phyloP scores from a whole-genome alignment of 495 filamentous ascomycete species.

The Sordaria brevicollis region DNA sequence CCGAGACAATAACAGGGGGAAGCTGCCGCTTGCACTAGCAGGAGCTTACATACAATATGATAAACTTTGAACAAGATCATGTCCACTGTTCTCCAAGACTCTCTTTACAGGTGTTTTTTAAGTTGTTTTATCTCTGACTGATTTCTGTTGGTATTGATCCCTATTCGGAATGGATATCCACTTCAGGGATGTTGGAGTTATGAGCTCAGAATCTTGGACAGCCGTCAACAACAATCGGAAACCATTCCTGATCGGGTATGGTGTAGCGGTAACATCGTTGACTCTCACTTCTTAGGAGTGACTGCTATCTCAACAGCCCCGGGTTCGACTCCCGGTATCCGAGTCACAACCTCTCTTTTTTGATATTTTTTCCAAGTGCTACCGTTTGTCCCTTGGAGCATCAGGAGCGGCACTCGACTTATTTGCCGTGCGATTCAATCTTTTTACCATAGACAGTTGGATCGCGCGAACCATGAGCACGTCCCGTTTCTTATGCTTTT shows the following conservation, averaged over 20 bases:
- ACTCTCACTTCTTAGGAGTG: background rate
- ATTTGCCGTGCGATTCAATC: background rate
- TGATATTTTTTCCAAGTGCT: background rate
- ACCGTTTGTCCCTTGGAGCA: background rate
- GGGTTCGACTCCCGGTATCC: background rate
- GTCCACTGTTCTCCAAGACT: background rate
- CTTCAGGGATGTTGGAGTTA: no score
- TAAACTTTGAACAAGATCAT: background rate
- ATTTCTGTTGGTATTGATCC: no score
- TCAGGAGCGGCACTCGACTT: background rate
- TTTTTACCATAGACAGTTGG: background rate
- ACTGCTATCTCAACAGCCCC: background rate
- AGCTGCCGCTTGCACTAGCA: background rate
- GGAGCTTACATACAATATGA: background rate
- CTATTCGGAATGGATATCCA: no score
- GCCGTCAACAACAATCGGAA: background rate
- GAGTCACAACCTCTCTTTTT: background rate
- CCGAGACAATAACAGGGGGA: background rate
- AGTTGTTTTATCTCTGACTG: no score
- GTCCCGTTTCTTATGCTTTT: no score
- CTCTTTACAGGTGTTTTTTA: no score
- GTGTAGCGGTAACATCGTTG: background rate
- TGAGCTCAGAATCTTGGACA: rapidly evolving
- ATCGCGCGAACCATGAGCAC: no score
- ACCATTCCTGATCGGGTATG: background rate